phyloP scores from a whole-genome alignment of 192 early-diverging fungal species.

The Coemansia sp. region DNA sequence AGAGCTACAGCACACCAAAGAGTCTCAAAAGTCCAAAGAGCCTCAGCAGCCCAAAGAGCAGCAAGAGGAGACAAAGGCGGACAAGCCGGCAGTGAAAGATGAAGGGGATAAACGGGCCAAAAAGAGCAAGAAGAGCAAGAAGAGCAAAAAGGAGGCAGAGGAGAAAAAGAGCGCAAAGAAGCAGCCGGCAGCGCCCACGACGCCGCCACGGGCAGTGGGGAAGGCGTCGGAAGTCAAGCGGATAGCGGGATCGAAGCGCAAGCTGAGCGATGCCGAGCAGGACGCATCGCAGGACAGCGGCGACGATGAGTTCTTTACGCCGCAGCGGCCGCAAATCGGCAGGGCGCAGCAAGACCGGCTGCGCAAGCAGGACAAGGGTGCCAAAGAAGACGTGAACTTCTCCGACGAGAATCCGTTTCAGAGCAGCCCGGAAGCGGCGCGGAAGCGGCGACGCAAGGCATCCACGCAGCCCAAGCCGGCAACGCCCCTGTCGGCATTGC shows the following conservation, averaged over 20 bases:
- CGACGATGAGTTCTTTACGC: slow-evolving; percentile 26
- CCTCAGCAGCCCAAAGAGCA: neutral
- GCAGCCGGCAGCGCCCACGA: neutral
- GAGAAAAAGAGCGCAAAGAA: neutral
- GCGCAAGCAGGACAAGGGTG: neutral
- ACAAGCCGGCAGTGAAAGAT: neutral
- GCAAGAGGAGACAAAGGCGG: neutral
- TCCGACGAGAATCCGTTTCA: slow-evolving; percentile 54
- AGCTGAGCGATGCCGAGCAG: slow-evolving; percentile 31
- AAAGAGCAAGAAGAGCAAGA: slow-evolving; percentile 7
- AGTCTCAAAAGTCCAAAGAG: too few species aligned
- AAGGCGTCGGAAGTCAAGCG: slow-evolving; percentile 12
- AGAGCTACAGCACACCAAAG: too few species aligned
- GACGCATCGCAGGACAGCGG: slow-evolving; percentile 19
- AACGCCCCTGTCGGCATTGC: slow-evolving; percentile 43
- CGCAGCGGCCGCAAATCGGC: neutral
- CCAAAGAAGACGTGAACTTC: slow-evolving; percentile 22
- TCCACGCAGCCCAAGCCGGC: slow-evolving; percentile 2
- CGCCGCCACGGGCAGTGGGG: slow-evolving; percentile 10
- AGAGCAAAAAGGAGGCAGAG: neutral
- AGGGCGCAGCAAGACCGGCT: slow-evolving; percentile 12
- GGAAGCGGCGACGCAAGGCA: slow-evolving; percentile 34
- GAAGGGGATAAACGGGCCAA: neutral
- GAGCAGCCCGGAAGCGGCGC: slow-evolving; percentile 39
- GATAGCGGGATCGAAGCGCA: slow-evolving; percentile 30